Percentiles rank a stretch among this genome's conserved stretches.
phyloP scores from a whole-genome alignment of 768 basidiomycete genomes.

The Pleurotus pulmonarius region DNA sequence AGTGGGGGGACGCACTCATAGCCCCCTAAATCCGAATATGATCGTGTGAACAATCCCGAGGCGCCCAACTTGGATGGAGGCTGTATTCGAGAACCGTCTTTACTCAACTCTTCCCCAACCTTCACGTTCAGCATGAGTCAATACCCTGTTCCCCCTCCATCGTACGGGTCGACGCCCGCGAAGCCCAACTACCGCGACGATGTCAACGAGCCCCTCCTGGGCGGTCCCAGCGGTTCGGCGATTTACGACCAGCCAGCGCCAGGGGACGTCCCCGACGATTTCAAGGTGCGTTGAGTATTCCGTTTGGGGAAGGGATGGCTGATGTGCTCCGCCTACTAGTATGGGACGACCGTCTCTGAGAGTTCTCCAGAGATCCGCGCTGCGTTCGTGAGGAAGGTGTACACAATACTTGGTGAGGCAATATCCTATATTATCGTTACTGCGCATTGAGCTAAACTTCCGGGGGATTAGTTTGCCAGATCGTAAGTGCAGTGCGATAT shows the following conservation, averaged over 20 bases:
- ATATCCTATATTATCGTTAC: neutral
- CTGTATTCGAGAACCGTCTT: too few relatives aligned
- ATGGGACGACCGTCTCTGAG: conserved; percentile 77
- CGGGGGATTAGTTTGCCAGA: conserved; percentile 56
- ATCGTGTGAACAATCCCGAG: too few relatives aligned
- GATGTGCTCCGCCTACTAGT: conserved; percentile 36
- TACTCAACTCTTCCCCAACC: neutral
- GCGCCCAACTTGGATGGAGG: too few relatives aligned
- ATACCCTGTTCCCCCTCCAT: conserved; percentile 60
- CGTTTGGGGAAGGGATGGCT: neutral
- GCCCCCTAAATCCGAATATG: too few relatives aligned
- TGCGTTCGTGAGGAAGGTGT: conserved; percentile 90
- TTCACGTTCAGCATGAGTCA: conserved; percentile 47
- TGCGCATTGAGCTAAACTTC: conserved; percentile 1
- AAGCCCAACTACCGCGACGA: conserved; percentile 31
- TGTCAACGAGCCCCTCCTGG: conserved; percentile 54
- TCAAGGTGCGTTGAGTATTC: conserved; percentile 60
- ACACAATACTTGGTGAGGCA: conserved; percentile 79
- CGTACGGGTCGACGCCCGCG: conserved; percentile 43
- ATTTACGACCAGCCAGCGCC: conserved; percentile 70
- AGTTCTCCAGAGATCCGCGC: conserved; percentile 74
- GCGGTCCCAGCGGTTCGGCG: conserved; percentile 29
- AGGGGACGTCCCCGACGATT: conserved; percentile 87
- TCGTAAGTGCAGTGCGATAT: conserved; percentile 38
- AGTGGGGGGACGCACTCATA: too few relatives aligned